Evolutionary conservation across 2,329 filamentous ascomycete species (phyloP), one percentile per base, ranked within the genome.

Genomic region (Chrysoporthe puriensis): DNA sequence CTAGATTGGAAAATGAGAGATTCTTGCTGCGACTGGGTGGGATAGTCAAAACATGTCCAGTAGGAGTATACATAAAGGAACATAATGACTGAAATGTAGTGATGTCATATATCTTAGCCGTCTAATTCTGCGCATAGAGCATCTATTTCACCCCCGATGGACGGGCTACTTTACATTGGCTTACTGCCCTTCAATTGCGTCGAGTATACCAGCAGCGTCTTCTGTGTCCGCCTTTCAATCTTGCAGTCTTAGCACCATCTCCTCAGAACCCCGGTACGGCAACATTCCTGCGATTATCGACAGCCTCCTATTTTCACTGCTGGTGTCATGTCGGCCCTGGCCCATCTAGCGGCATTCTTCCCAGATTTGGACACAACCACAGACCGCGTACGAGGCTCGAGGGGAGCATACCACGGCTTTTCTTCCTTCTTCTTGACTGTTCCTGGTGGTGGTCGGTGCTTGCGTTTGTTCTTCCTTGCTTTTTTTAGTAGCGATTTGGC

Each of bases 341-440:
- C 11, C 68, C 21, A 63, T 56, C 11, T 62, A 3, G 14, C 60
- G 43, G 40, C 61, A 57, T 50, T 66, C 63, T 63, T 68, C 32
- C 66, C 60, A 14, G 63, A 56, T 34, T 68, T 68, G 3, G 66
- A 68, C 43, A 50, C 11, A 14, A 68, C 66, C 5, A 68, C 61
- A 2, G 63, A 52, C 9, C 63, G 43, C 3, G 54, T 66, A 50
- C 63, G 66, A 26, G 66, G 66, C 32, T 63, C 50, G 26, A 68
- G 36, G 0, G 66, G 66, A 1, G 66, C 32, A 21, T 68, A 68
- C 66, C 66, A 68, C 18, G 66, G 66, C 9, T 60, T 50, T n/a
- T 63, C 59, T 18, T 32, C 63, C 14, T 65, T 48, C 46, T 67
- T 46, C 14, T 46, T 64, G 46, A 16, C 72, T 69, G 61, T 74